A percentile compares a stretch with the other conserved stretches of the same genome.
phyloP scores from a whole-genome alignment of 345 rosid genomes.

The Aethionema arabicum region DNA sequence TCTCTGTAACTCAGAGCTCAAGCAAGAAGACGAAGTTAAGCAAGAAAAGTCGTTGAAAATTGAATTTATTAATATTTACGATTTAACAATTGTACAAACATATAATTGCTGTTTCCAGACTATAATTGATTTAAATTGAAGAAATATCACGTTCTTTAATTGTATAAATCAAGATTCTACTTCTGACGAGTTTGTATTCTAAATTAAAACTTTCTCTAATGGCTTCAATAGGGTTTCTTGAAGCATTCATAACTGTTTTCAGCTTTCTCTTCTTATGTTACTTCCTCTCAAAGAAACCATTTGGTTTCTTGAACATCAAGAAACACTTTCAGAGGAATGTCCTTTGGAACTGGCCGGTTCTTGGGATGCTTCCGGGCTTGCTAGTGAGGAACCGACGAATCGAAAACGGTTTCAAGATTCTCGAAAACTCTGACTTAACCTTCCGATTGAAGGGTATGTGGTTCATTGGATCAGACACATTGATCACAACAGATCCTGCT shows the following conservation, averaged over 20 bases:
- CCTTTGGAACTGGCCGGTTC: conserved; percentile 25
- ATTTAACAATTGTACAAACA: too few species aligned
- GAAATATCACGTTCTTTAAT: neutral
- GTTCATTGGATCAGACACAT: conserved; percentile 23
- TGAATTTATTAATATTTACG: too few species aligned
- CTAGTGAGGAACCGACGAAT: conserved; percentile 10
- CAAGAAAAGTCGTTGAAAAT: too few species aligned
- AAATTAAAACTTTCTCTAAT: neutral
- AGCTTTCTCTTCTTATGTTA: neutral
- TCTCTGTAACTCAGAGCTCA: too few species aligned
- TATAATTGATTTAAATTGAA: neutral
- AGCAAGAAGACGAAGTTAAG: too few species aligned
- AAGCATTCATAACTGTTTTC: conserved; percentile 1
- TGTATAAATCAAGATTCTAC: neutral
- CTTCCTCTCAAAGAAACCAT: neutral
- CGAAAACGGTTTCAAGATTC: conserved; percentile 4
- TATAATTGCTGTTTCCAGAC: neutral
- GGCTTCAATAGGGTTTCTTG: conserved; percentile 4
- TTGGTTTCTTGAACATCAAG: neutral
- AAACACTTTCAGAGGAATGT: neutral
- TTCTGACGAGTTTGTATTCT: neutral
- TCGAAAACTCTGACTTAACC: conserved; percentile 23
- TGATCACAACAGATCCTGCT: conserved; percentile 35
- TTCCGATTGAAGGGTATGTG: conserved; percentile 35
- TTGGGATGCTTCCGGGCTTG: conserved; percentile 34